Conservation (phyloP, 2,329 filamentous ascomycete genomes). For the Helotiales sp. region DNA sequence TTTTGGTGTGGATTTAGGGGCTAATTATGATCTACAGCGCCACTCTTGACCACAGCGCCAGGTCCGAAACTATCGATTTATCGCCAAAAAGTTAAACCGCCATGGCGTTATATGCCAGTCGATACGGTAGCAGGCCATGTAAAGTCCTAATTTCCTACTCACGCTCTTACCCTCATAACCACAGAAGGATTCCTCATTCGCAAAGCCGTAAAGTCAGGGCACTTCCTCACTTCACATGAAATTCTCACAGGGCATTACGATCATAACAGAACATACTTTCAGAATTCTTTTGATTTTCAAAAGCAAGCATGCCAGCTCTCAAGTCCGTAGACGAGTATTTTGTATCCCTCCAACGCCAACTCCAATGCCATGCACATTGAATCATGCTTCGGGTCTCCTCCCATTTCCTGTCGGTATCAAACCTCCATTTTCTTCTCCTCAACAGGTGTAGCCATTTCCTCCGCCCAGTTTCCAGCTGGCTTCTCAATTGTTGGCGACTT, state of each 20-base stretch:
- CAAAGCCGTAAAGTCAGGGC: too few species aligned
- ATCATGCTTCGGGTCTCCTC: not conserved
- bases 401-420: not conserved
- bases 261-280: not conserved
- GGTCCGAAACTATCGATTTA: not conserved
- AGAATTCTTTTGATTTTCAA: not conserved
- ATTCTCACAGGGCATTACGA: not conserved
- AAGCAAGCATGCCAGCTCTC: constrained; percentile 14
- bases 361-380: not conserved
- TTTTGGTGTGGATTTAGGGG: too few species aligned
- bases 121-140: too few species aligned
- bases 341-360: constrained; percentile 14
- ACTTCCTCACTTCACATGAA: not conserved
- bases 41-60: not conserved
- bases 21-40: not conserved
- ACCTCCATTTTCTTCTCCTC: constrained; percentile 33
- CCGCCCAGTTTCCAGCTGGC: constrained; percentile 38
- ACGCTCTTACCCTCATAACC: too few species aligned
- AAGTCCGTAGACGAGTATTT: constrained; percentile 34
- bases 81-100: not conserved
- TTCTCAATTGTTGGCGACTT: constrained; percentile 24
- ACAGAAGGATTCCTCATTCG: too few species aligned
- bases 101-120: not conserved
- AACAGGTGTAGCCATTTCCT: constrained; percentile 40
- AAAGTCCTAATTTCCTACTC: too few species aligned